Percentiles rank a stretch among this genome's conserved stretches.
phyloP scores from a whole-genome alignment of 257 asterid genomes.

The Nicotiana tomentosiformis region DNA sequence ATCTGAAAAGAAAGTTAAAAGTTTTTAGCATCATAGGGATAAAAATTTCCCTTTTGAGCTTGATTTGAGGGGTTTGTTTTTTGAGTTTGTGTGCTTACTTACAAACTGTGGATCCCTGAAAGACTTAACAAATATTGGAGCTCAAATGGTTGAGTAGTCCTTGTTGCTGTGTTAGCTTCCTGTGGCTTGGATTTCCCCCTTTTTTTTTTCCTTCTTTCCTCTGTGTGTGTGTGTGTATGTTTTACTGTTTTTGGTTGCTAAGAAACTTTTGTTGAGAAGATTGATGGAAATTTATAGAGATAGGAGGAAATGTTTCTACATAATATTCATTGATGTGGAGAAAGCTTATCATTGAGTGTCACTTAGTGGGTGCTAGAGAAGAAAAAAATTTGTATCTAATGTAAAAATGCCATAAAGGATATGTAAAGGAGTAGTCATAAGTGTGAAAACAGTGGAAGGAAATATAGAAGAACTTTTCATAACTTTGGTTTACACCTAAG shows the following conservation, averaged over 20 bases:
- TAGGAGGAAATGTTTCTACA: background rate
- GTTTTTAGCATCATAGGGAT: constrained; percentile 4
- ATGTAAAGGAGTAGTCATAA: background rate
- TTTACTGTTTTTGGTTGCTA: background rate
- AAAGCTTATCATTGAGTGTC: background rate
- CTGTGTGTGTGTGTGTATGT: too few species aligned
- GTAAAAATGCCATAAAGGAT: background rate
- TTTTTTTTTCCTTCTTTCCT: background rate
- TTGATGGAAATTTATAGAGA: background rate
- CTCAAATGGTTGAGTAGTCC: background rate
- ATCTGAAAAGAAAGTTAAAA: background rate
- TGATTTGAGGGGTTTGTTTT: background rate
- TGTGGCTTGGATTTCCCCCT: background rate
- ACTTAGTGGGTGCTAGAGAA: background rate
- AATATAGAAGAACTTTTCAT: background rate
- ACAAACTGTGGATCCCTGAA: background rate
- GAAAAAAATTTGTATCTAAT: background rate
- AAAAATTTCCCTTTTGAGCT: background rate
- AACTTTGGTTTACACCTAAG: too few species aligned
- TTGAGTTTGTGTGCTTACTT: background rate
- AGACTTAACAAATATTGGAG: background rate
- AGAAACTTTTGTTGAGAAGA: background rate
- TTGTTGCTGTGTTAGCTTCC: background rate
- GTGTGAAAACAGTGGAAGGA: background rate
- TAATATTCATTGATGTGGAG: background rate